Conservation (phyloP, 2,329 filamentous ascomycete genomes). For the Hypocreales sp. region DNA sequence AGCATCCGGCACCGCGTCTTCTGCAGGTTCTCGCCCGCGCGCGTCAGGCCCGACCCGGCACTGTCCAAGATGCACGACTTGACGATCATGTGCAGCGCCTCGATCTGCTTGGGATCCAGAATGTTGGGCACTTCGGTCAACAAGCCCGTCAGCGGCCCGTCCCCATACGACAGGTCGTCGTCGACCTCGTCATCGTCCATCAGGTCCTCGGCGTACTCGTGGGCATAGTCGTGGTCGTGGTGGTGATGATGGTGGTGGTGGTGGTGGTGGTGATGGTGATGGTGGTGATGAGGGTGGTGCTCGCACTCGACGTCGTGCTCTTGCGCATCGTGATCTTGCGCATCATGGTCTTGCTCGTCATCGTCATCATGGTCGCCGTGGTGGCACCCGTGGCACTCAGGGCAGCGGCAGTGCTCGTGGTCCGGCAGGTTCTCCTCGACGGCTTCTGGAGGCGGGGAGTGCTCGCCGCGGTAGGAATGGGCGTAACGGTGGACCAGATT, state of each 20-base stretch:
- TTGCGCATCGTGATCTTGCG: too few relatives aligned
- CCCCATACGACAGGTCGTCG: slow-evolving; percentile 65
- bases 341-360: slow-evolving; percentile 11
- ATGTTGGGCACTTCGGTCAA: slow-evolving; percentile 91
- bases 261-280: slow-evolving; percentile 9
- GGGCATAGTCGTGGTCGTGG: slow-evolving; percentile 20
- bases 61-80: slow-evolving; percentile 86
- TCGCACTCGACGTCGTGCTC: slow-evolving; percentile 27
- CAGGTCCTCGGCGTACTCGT: slow-evolving; percentile 36
- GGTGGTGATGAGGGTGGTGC: slow-evolving; percentile 9
- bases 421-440: slow-evolving; percentile 23
- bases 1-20: slow-evolving; percentile 82
- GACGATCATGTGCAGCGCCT: slow-evolving; percentile 92
- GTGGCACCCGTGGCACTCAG: slow-evolving; percentile 12
- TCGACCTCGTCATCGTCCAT: slow-evolving; percentile 53
- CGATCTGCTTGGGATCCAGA: slow-evolving; percentile 85
- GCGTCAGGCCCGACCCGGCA: slow-evolving; percentile 52
- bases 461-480: slow-evolving; percentile 25
- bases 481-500: slow-evolving; percentile 42
- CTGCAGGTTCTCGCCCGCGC: slow-evolving; percentile 67
- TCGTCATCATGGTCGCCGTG: slow-evolving; percentile 11
- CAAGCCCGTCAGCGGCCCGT: slow-evolving; percentile 67
- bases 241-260: slow-evolving; percentile 17
- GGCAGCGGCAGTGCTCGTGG: slow-evolving; percentile 19
- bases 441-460: slow-evolving; percentile 18